Conservation (phyloP, 2,329 filamentous ascomycete genomes). For the Apiospora malaysiana region DNA sequence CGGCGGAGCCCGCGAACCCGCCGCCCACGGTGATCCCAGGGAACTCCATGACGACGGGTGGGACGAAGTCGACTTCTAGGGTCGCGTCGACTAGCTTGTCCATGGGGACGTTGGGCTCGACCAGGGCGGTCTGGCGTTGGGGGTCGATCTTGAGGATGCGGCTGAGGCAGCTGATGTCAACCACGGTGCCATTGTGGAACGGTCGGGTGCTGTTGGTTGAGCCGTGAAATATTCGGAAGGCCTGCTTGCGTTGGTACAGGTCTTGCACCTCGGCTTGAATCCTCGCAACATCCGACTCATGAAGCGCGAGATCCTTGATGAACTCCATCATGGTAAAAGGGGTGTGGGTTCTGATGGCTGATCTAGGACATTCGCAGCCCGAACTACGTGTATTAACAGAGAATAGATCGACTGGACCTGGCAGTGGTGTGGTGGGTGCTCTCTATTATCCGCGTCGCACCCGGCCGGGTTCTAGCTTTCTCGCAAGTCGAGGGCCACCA, state of each 20-base stretch:
- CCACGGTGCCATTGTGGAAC: conserved; percentile 49
- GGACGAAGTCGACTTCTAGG: conserved; percentile 67
- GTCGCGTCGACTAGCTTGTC: conserved; percentile 72
- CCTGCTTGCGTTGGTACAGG: conserved; percentile 40
- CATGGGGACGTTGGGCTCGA: conserved; percentile 80
- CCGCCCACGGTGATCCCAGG: conserved; percentile 77
- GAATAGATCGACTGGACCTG: background rate
- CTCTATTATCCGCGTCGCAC: background rate
- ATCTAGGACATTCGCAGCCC: background rate
- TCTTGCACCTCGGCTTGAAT: background rate
- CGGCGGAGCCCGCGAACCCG: conserved; percentile 73
- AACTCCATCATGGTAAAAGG: background rate
- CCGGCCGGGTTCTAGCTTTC: background rate
- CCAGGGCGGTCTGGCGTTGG: conserved; percentile 61
- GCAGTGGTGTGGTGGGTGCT: background rate
- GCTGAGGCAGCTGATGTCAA: conserved; percentile 70
- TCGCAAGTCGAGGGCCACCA: background rate
- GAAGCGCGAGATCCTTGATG: background rate
- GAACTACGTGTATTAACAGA: background rate
- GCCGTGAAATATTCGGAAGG: conserved; percentile 79
- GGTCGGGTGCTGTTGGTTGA: conserved; percentile 76
- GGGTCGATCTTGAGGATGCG: conserved; percentile 69
- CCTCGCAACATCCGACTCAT: conserved; percentile 24
- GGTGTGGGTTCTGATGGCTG: background rate
- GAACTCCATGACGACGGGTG: conserved; percentile 78